Base-by-base conservation (phyloP, 106 monocot species). In the Dioscorea alata region DNA sequence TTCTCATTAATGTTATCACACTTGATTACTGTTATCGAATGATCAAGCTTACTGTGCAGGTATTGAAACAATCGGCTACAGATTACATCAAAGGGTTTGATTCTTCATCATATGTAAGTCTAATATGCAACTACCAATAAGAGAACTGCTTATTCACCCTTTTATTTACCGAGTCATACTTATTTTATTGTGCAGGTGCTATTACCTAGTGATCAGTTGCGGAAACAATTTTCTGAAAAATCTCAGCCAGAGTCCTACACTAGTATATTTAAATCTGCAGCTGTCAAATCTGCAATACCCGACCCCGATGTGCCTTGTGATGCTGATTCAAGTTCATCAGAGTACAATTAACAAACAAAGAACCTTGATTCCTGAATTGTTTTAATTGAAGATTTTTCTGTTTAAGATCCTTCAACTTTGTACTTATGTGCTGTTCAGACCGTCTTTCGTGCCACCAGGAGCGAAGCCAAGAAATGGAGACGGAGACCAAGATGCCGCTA, bases 1-100 rank as follows among this genome's bases (percentile, higher is more conserved):
- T 42, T 42, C 42, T 10, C 0, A 10, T 6, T 0, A 8, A 42
- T 42, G 10, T 10, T 42, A 42, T 42, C 42, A 42, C 42, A 42
- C 42, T 10, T 8, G 6, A 42, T 42, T 6, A 8, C 42, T 42
- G 10, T 42, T 42, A 10, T 42, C 7, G 34, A 34, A 34, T 42
- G 6, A 42, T 42, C 10, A 10, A 10, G 42, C 10, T 42, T 42
- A 42, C 23, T 3, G 25, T 8, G 35, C 82, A 96, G 92, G 66
- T 89, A 76, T 19, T 97, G 57, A 89, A 83, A 71, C 86, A 82
- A 59, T 79, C 92, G 57, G 75, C 79, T 73, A 79, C 63, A 24
- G 86, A 92, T 65, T 97, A 76, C 72, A 82, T 83, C 48, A 83
- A 92, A 66, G 84, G 79, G 49, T 97, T 92, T 79, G 86, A 92